Evolutionary conservation across 306 rosid genomes (phyloP).

Genomic region (Fagus sylvatica): DNA sequence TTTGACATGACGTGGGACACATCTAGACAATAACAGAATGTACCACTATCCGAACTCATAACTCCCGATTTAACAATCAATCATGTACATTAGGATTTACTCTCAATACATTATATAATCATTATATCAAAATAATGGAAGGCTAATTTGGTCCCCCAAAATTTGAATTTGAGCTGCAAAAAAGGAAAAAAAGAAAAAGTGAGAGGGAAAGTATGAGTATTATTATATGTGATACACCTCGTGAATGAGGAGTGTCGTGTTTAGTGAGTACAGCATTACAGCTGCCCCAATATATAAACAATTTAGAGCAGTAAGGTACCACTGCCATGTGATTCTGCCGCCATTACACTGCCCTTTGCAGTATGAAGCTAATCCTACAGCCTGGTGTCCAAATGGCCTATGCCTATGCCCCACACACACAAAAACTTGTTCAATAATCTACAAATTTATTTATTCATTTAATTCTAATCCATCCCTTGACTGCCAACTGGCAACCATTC

Average conservation of each 20-base stretch:
- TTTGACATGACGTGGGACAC: too few species aligned
- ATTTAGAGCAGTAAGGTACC: not conserved
- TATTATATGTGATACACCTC: not conserved
- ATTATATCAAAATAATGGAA: too few species aligned
- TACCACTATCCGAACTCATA: too few species aligned
- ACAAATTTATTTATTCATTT: too few species aligned
- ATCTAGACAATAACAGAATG: too few species aligned
- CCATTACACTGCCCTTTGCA: constrained; percentile 3
- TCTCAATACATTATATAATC: too few species aligned
- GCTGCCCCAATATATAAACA: constrained; percentile 11
- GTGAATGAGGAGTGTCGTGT: constrained; percentile 26
- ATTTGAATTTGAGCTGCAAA: not conserved
- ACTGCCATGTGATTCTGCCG: constrained; percentile 26
- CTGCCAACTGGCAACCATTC: constrained; percentile 37
- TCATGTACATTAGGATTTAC: too few species aligned
- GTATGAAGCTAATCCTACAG: not conserved
- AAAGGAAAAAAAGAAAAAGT: not conserved
- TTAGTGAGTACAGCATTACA: constrained; percentile 15
- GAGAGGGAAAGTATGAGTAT: not conserved
- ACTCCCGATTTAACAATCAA: too few species aligned
- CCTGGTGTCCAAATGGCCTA: not conserved
- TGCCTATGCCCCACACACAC: not conserved
- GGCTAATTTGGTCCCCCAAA: not conserved
- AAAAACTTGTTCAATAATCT: not conserved
- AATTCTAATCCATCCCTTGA: not conserved